Base-by-base conservation (phyloP, 352 stramenopile species). In the Phytophthora idaei region DNA sequence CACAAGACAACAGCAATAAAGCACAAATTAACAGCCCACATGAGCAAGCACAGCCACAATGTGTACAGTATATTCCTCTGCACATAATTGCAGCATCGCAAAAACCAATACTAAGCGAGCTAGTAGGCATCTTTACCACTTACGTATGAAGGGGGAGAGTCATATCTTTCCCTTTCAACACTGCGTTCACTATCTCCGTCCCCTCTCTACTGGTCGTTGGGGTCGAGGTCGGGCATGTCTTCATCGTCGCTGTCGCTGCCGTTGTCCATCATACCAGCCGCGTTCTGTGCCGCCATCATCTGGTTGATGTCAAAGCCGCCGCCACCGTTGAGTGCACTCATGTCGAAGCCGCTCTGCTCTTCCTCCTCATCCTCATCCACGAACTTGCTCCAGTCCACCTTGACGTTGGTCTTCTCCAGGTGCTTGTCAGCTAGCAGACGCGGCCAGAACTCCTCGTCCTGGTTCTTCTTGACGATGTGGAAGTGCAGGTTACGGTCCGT, bases 281-380 rank as follows among this genome's bases (percentile, higher is more conserved):
- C 84, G 58, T 92, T 91, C 75, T 94, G 85, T 60, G 89, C 86
- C 37, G 90, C 90, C 83, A 97, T 97, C 80, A 99, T 93, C 66
- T 97, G 89, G 72, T 95, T 97, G 69, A 97, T 98, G 78, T 99
- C 96, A 69, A 99, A 99, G 68, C 94, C 94, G 45, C 83, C 90
- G 49, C 81, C 89, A 64, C 87, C 89, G 67, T 81, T 90, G 48
- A 95, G 83, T 65, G 89, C 89, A 64, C 81, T 94, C 80, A 94
- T 90, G 70, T 96, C 89, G 61, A 96, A 95, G 67, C 87, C 85
- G 25, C 67, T 74, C 63, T 91, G 77, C 48, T 96, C 94, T 25
- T 97, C 91, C 57, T 98, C 94, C 45, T 99, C 96, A 73, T 99
- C 96, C 76, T 99, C 95, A 73, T 99, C 96, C 41, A 98, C 93